These are phyloP conservation scores for Sugiyamaella qingdaonensis DNA, from an alignment of 805 yeast genomes.

Conservation along the genomic window DNA sequence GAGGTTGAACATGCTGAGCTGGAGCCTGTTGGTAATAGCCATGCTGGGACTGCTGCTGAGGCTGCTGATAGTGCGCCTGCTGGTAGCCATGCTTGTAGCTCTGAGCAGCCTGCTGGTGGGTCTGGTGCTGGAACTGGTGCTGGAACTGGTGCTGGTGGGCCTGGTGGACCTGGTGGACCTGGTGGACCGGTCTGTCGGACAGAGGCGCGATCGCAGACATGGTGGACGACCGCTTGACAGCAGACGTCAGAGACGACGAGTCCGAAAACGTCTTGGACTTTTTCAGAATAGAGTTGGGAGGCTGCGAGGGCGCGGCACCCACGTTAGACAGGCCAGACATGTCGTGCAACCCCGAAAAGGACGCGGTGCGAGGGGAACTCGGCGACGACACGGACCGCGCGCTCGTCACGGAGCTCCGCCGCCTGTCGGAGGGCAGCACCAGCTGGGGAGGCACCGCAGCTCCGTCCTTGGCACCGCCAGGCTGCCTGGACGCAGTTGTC, in stretches of 20 bases:
- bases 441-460: conserved; percentile 14
- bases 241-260: neutral
- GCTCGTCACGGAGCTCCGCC: conserved; percentile 17
- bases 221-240: neutral
- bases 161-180: too few relatives aligned
- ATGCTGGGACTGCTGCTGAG: too few relatives aligned
- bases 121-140: too few relatives aligned
- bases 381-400: conserved; percentile 13
- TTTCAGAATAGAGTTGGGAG: conserved; percentile 12
- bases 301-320: neutral
- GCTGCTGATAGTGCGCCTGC: too few relatives aligned
- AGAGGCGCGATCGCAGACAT: neutral
- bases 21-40: too few relatives aligned
- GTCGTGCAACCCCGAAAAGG: conserved; percentile 1
- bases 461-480: neutral
- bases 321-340: neutral
- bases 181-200: too few relatives aligned
- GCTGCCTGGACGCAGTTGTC: neutral
- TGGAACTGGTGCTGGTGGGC: too few relatives aligned
- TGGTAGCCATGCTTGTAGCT: too few relatives aligned
- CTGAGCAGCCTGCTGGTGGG: too few relatives aligned
- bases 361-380: conserved; percentile 9
- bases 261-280: conserved; percentile 6
- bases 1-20: too few relatives aligned
- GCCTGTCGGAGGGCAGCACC: conserved; percentile 22